Base-by-base conservation (phyloP, 225 moss, liverwort and hornwort species). In the Polytrichum commune region DNA sequence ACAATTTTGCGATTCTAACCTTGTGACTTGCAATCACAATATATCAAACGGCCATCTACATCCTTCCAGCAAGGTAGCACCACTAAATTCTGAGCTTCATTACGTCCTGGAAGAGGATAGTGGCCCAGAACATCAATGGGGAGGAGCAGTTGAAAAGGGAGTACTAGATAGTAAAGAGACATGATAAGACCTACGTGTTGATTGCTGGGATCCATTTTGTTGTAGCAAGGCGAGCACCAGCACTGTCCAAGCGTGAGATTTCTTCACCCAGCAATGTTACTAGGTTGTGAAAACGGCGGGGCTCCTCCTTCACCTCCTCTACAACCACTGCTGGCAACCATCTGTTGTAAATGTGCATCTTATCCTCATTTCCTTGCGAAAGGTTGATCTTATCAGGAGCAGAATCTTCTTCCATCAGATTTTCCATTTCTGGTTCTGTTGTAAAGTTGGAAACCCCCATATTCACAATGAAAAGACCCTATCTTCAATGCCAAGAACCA, bases 301-400 rank as follows among this genome's bases (percentile, higher is more conserved):
- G 72, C 71, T 92, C 92, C 69, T 84, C 84, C 53, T 72, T 69
- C 27, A 92, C 78, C 69, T 84, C 76, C 67, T 86, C 82, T 54
- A 70, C 77, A 71, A 92, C 71, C 18, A 74, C 80, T 1, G 68
- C 79, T 27, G 92, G 92, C 64, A 92, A 82, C 92, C 86, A 92
- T 20, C 67, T 77, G 67, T 84, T 90, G 30, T 84, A 90, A 16
- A 84, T 68, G 69, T 88, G 88, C 82, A 82, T 86, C 61, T 68
- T 27, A 23, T 72, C 64, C 29, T 76, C 68, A 57, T 69, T 65
- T 30, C 58, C 62, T 64, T 16, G 60, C n/a, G 56, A 57, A 56
- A 19, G 75, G 27, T 63, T 66, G 53, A 54, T 38, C 61, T 64
- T 26, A 32, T 58, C 69, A 66, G n/a, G 46, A 23, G 23, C 29